phyloP scores from a whole-genome alignment of 495 filamentous ascomycete species.

The Darksidea phi region DNA sequence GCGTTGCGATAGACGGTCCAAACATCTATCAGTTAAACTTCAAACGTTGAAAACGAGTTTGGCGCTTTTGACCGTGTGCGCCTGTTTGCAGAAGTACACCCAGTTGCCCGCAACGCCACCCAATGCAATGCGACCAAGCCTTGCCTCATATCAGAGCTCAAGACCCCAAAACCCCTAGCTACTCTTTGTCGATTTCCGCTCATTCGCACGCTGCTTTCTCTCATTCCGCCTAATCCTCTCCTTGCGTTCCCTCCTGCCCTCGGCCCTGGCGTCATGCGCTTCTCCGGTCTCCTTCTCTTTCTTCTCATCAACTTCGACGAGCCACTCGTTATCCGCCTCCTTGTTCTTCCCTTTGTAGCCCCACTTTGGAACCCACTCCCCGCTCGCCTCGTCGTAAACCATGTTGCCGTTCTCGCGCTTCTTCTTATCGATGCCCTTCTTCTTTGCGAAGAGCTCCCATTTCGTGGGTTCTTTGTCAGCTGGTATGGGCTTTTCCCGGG shows the following conservation, averaged over 20 bases:
- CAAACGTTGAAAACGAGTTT: no score
- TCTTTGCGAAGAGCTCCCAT: conserved; percentile 92
- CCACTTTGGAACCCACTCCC: conserved; percentile 90
- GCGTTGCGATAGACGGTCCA: no score
- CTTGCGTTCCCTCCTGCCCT: conserved; percentile 51
- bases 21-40: no score
- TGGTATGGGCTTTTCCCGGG: conserved; percentile 88
- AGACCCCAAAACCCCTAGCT: conserved; percentile 13
- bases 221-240: conserved; percentile 38
- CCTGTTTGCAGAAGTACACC: no score
- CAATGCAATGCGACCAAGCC: no score
- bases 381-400: conserved; percentile 77
- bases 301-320: conserved; percentile 86
- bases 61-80: no score
- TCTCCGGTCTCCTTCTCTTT: conserved; percentile 58
- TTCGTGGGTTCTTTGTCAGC: conserved; percentile 76
- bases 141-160: not conserved
- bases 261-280: conserved; percentile 56
- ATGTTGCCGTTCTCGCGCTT: conserved; percentile 62
- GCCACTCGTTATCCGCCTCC: conserved; percentile 71
- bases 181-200: conserved; percentile 35
- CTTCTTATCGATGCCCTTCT: conserved; percentile 89
- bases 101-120: no score
- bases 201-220: conserved; percentile 39
- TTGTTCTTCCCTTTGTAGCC: conserved; percentile 93